These are phyloP conservation scores for Fraxinus velutina DNA, from an alignment of 305 asterid species.

Conservation along the genomic window DNA sequence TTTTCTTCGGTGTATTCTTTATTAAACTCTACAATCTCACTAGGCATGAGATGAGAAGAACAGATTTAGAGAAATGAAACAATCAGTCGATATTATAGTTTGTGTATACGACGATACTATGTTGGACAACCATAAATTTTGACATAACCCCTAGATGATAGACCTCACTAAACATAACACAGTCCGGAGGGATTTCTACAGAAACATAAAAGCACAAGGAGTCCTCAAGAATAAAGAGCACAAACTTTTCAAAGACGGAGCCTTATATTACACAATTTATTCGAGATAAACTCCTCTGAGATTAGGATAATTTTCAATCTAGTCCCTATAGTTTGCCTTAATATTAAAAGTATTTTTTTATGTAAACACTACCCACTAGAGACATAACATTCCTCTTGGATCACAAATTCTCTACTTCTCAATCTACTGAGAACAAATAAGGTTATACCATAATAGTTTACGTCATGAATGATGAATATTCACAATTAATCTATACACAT, in stretches of 20 bases:
- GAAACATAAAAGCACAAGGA: neutral
- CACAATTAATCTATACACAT: no score
- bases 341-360: neutral
- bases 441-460: neutral
- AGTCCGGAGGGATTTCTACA: neutral
- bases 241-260: neutral
- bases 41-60: slow-evolving; percentile 47
- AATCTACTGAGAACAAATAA: neutral
- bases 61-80: neutral
- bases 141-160: neutral
- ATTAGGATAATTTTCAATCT: neutral
- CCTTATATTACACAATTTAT: neutral
- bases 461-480: no score
- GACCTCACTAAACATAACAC: neutral
- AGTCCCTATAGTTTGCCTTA: neutral
- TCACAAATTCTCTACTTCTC: neutral
- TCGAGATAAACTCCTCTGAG: neutral
- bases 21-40: slow-evolving; percentile 65
- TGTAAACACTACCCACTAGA: neutral
- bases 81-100: neutral
- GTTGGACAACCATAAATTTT: neutral
- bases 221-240: no score
- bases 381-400: neutral
- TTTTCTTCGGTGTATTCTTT: slow-evolving; percentile 78
- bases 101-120: neutral